Evolutionary conservation across 352 stramenopile genomes (phyloP).

Genomic region (Globisporangium carolinianum): DNA sequence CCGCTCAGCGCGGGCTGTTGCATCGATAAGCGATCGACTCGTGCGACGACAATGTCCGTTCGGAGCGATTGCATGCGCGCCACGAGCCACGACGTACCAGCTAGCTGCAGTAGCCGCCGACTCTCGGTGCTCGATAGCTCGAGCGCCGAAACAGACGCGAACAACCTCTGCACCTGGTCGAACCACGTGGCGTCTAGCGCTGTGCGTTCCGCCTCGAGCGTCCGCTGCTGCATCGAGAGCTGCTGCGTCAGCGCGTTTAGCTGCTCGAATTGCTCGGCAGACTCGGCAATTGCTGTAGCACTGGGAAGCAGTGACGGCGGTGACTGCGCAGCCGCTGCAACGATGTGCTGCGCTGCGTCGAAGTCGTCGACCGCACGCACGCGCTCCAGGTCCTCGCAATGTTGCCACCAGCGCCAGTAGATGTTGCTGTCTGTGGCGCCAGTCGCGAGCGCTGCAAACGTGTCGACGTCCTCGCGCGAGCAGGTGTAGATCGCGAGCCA

Average conservation of each 20-base stretch:
- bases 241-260: constrained; percentile 6
- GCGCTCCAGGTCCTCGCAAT: constrained; percentile 13
- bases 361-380: background rate
- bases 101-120: constrained; percentile 44
- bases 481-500: constrained; percentile 33
- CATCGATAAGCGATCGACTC: background rate
- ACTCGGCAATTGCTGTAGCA: constrained; percentile 2
- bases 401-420: constrained; percentile 34
- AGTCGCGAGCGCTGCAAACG: constrained; percentile 19
- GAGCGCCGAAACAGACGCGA: constrained; percentile 21
- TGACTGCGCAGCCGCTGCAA: background rate
- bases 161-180: constrained; percentile 10
- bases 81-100: constrained; percentile 39
- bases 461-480: constrained; percentile 29
- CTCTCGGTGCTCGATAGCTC: constrained; percentile 59
- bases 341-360: background rate
- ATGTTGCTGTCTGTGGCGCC: constrained; percentile 26
- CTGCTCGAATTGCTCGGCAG: constrained; percentile 2
- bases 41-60: background rate
- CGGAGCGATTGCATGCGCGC: background rate
- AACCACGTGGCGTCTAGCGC: constrained; percentile 1
- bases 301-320: constrained; percentile 1
- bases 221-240: background rate
- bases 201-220: background rate
- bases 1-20: background rate